Base-by-base conservation (phyloP, 2,329 filamentous ascomycete genomes). In the Paracorniculantispora psalliotae region DNA sequence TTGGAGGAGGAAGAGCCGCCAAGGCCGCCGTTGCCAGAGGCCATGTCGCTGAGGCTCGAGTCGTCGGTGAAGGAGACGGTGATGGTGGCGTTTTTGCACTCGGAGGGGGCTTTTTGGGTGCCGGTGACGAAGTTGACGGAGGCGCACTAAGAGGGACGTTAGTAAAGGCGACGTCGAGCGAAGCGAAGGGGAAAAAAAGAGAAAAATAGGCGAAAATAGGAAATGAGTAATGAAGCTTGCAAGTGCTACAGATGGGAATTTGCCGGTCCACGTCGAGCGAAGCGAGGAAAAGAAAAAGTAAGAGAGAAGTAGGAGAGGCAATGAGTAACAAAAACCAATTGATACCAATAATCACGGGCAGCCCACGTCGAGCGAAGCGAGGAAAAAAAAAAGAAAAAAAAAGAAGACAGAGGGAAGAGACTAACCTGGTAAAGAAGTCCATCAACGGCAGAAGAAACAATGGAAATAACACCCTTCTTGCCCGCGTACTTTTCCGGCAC, bases 391-490 rank as follows among this genome's bases (percentile, higher is more conserved):
- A 41, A 51, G 15, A 50, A 25, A 21, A 33, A 21, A 50, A 21
- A 15, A n/a, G n/a, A n/a, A n/a, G n/a, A n/a, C n/a, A 9, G 21
- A n/a, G 2, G 2, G 6, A 3, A 33, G 2, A 1, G 6, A 37
- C 73, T 56, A 69, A 85, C 83, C 75, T 83, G 79, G 66, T 78
- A 86, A 6, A 86, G 70, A 17, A 81, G 62, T 3, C 84, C 84
- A 61, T 87, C 84, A 0, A 77, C 72, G 0, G 79, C 82, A 21
- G 79, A 73, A 23, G 75, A 77, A 0, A 81, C 78, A 30, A 86
- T 69, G 46, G 78, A 71, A 4, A 87, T 66, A 17, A 86, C 72
- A 19, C 82, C 84, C 69, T 79, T 79, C 67, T 80, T 74, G 39
- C 83, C 84, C 2, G 74, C 77, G 65, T 76, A 84, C n/a, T 72